phyloP scores from a whole-genome alignment of 352 stramenopile species.

The Globisporangium alternatum region DNA sequence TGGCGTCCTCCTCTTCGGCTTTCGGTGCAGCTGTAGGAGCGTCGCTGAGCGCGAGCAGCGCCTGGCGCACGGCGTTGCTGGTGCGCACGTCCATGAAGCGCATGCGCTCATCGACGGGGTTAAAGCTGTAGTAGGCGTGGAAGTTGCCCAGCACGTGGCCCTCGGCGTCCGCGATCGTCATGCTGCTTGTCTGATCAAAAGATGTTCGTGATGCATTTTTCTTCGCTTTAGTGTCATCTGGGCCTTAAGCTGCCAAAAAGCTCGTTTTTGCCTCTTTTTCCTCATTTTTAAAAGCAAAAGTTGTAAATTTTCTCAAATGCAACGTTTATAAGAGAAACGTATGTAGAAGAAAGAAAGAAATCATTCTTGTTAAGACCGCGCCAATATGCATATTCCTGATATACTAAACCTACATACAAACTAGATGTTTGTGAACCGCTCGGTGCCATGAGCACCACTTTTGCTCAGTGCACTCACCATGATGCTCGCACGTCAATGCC shows the following conservation, averaged over 20 bases:
- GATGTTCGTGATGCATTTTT: no score
- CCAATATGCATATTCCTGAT: no score
- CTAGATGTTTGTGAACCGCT: no score
- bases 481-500: constrained; percentile 18
- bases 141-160: constrained; percentile 83
- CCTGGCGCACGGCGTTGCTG: constrained; percentile 34
- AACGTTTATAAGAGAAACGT: no score
- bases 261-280: no score
- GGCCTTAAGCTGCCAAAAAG: no score
- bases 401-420: no score
- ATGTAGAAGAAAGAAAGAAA: no score
- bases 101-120: constrained; percentile 65
- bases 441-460: no score
- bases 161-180: constrained; percentile 39
- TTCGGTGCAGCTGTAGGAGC: background rate
- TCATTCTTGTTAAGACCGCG: no score
- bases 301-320: no score
- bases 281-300: no score
- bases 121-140: constrained; percentile 86
- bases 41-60: constrained; percentile 28
- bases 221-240: background rate
- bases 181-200: background rate
- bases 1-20: constrained; percentile 1
- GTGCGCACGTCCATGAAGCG: constrained; percentile 64
- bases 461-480: background rate